A percentile compares a stretch with the other conserved stretches of the same genome.
Conservation (phyloP, 1,284 basidiomycete species). For the Abortiporus biennis region DNA sequence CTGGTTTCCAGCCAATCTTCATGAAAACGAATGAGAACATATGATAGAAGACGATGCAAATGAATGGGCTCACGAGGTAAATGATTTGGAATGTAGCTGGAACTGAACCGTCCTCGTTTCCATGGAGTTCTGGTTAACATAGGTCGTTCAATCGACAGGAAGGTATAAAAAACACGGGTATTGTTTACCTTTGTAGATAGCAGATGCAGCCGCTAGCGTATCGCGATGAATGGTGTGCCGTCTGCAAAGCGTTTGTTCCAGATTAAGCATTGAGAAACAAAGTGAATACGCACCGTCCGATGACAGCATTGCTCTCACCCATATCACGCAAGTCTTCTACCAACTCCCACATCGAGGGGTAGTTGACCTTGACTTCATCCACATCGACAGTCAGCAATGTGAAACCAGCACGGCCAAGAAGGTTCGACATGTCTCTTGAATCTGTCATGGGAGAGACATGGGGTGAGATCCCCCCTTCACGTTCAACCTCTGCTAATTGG, state of each 20-base stretch:
- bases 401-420: slow-evolving; percentile 91
- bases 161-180: slow-evolving; percentile 4
- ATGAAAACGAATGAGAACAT: slow-evolving; percentile 2
- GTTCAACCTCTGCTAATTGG: slow-evolving; percentile 91
- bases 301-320: slow-evolving; percentile 93
- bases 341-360: slow-evolving; percentile 96
- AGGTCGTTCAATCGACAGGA: slow-evolving; percentile 4
- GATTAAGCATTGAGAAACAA: slow-evolving; percentile 1
- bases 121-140: slow-evolving; percentile 66
- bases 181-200: slow-evolving; percentile 82
- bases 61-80: slow-evolving; percentile 64
- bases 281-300: slow-evolving; percentile 54
- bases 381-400: slow-evolving; percentile 92
- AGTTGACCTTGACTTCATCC: slow-evolving; percentile 88
- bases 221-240: slow-evolving; percentile 75
- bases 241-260: slow-evolving; percentile 28
- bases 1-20: slow-evolving; percentile 99
- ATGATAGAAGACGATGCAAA: neutral
- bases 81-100: slow-evolving; percentile 97
- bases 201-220: slow-evolving; percentile 85
- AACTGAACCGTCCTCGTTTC: slow-evolving; percentile 75
- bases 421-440: slow-evolving; percentile 85
- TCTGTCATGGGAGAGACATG: slow-evolving; percentile 99
- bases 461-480: slow-evolving; percentile 93
- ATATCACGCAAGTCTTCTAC: slow-evolving; percentile 91